These are phyloP conservation scores for Coemansia sp. DNA, from an alignment of 192 early-diverging fungal genomes.

Conservation along the genomic window DNA sequence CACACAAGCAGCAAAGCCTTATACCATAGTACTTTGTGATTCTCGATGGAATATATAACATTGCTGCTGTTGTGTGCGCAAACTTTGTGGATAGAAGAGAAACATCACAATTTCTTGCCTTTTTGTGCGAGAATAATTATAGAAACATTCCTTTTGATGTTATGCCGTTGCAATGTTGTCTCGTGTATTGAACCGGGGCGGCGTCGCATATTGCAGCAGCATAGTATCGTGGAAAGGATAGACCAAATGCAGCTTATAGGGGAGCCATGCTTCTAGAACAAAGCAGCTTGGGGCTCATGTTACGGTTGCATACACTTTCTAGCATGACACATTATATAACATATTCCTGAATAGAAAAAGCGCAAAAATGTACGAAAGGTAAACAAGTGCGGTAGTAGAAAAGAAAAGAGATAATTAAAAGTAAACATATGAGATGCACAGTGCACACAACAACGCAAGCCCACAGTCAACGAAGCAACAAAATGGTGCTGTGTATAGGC, in stretches of 20 bases:
- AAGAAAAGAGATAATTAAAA: neutral
- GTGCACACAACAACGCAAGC: neutral
- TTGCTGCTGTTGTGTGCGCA: too few relatives aligned
- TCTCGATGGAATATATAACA: neutral
- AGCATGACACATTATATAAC: neutral
- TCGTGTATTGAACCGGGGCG: neutral
- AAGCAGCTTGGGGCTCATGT: constrained; percentile 24
- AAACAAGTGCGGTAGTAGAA: neutral
- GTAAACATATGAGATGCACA: neutral
- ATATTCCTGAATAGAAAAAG: neutral
- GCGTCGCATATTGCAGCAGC: neutral
- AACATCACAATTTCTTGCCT: neutral
- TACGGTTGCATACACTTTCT: constrained; percentile 28
- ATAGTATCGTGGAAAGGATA: neutral
- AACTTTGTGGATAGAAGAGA: too few relatives aligned
- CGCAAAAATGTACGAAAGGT: constrained; percentile 4
- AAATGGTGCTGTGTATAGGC: neutral
- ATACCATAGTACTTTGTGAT: constrained; percentile 1
- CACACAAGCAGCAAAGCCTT: neutral
- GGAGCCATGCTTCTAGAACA: constrained; percentile 27
- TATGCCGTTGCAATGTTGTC: neutral
- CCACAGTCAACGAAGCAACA: neutral
- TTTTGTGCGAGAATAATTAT: neutral
- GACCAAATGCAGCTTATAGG: constrained; percentile 24
- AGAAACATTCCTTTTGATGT: neutral